Evolutionary conservation across 768 basidiomycete genomes (phyloP), one percentile per base, ranked within the genome.

Genomic region (Hortiboletus campestris): DNA sequence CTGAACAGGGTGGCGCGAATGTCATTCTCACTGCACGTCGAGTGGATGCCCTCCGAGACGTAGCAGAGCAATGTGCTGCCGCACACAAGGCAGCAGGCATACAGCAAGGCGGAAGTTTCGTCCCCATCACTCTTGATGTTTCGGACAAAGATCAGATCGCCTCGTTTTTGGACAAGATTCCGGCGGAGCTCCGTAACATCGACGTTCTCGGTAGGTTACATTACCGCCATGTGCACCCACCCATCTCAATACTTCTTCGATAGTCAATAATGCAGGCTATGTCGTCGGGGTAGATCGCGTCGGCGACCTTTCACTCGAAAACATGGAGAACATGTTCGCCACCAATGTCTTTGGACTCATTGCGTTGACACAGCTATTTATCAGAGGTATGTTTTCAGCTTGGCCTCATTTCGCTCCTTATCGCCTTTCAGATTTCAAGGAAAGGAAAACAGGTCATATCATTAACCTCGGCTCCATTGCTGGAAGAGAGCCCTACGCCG

Each of bases 401-500:
- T 13, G 11, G 47, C 12, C 13, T 17, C 17, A 42, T 48, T 36
- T 56, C 10, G 8, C 28, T 51, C 25, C 46, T 62, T 54, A 72
- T 51, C 12, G 42, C 25, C 19, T 31, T 49, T 14, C 63, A 91
- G 90, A 88, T 55, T 92, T 94, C 77, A 92, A 88, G 69, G 79
- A 75, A 51, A 86, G 80, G 67, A 83, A 87, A 64, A 75, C 83
- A 5, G 91, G 93, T 0, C 94, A 95, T 75, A 77, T 99, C 63
- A 98, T 99, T 75, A 96, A 97, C 72, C 77, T 99, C 47, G 95
- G 97, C 9, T 96, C 94, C 12, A 83, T 99, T 55, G 95, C 97
- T 13, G 94, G 90, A 46, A 76, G 80, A 10, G 94, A 94, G 65
- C 70, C 96, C 6, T 98, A 98, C 66, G 84, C 85, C 13, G 95